Base-by-base conservation (phyloP, 495 filamentous ascomycete species). In the Penicillium paxilli region DNA sequence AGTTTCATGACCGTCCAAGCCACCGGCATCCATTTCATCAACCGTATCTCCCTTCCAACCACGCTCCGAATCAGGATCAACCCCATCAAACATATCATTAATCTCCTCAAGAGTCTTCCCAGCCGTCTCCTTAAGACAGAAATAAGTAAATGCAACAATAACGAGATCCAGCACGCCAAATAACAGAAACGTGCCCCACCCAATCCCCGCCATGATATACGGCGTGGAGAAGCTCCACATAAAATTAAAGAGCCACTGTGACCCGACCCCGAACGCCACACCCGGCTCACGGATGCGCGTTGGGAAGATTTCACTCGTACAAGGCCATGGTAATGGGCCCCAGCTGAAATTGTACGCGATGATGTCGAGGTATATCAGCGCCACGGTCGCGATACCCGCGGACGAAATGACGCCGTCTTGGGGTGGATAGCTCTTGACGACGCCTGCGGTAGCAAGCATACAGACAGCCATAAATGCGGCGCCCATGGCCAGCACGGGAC, bases 31-130 rank as follows among this genome's bases (percentile, higher is more conserved):
- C 14, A 26, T 24, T 21, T 54, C 55, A 16, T 41, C 41, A 8
- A 48, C n/a, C 0, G 12, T 7, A 47, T 47, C 44, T 10, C 32
- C 56, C n/a, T 65, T 63, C 57, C 58, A 58, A 5, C 55, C 57
- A 33, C 47, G 52, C 23, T 66, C 60, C 1, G 47, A 19, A 52
- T 66, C 54, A 5, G 54, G 32, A 37, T 54, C 49, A 23, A 54
- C 12, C 1, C 62, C 60, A 11, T 71, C 79, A 49, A 91, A 91
- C 67, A 90, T 61, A 16, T 76, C 33, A 58, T 79, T 72, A 33
- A 91, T 81, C 70, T 90, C 87, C 72, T 91, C 88, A n/a, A 91
- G 78, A 2, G 81, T 84, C 76, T 88, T 87, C 21, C 84, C 80
- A 20, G 78, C 82, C 2, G 88, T 91, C 73, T 91, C 80, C 42